Evolutionary conservation across 345 rosid species (phyloP), one percentile per base, ranked within the genome.

Genomic region (Aurinia saxatilis): DNA sequence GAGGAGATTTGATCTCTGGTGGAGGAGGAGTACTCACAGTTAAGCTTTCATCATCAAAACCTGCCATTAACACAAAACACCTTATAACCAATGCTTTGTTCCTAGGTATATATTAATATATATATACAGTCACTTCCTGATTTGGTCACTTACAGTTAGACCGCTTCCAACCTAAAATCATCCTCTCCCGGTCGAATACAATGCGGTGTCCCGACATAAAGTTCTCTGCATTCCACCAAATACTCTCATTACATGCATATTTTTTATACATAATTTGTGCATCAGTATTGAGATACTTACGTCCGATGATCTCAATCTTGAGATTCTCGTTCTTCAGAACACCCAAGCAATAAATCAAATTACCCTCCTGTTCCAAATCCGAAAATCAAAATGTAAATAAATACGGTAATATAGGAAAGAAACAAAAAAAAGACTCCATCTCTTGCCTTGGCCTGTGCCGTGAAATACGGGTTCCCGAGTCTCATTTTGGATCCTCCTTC

Each of bases 231-330:
- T 7, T 46, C 44, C 42, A 53, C 50, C n/a, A 69, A 42, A 19
- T n/a, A n/a, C 9, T 18, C 62, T 29, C 50, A 36, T 33, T 36
- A 37, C 12, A 37, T 18, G 17, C 4, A 39, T 16, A 42, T 2
- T 3, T n/a, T 23, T 27, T 13, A 44, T 34, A 49, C 16, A 29
- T 30, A 52, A 29, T 3, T 23, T 37, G 19, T 18, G 42, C 17
- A 5, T 36, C 41, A 45, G 11, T 36, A 31, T 13, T 13, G 18
- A 56, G 68, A 73, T 60, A 80, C 97, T 85, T 69, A 90, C 96
- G 96, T 73, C 95, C 98, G 13, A 91, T 84, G 68, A 89, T 75
- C 55, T 91, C 83, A 36, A 78, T 57, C 30, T 73, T 38, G 44
- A 73, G 23, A 29, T 17, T 18, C 17, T 34, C 75, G 42, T 85